Base-by-base conservation (phyloP, 495 filamentous ascomycete genomes). In the Extremus antarcticus region DNA sequence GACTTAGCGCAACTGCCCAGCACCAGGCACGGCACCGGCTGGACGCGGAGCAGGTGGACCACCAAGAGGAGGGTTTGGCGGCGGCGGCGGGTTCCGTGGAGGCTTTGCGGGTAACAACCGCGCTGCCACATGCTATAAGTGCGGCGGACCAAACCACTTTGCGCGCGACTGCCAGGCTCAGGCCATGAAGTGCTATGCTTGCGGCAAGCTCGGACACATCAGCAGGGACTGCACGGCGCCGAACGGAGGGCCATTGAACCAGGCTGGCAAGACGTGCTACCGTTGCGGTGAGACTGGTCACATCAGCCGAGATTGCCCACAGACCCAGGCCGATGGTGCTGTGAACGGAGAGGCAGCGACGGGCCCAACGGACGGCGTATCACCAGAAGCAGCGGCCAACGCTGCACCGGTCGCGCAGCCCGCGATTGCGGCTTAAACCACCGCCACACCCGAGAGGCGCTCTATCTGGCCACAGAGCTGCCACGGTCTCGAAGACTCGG, bases 141-240 rank as follows among this genome's bases (percentile, higher is more conserved):
- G 94, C 70, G 94, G 94, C 64, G 92, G 92, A 13, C 94, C 92
- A 47, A 99, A 99, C 76, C 94, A 99, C 72, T 99, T 88, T 65
- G 92, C 94, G 49, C 86, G 94, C 57, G 94, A 99, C 70, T 99
- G 94, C 77, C 94, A 99, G 75, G 92, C 92, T 58, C 94, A 97
- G 74, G 90, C 91, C 52, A 95, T 95, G 90, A 99, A 99, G 73
- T 99, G 94, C 80, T 99, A 97, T 70, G 91, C 94, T 59, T 99
- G 94, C 70, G 94, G 94, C 68, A 98, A 98, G 74, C 81, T 95
- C 49, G 92, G 92, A 43, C 92, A 98, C 75, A 97, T 97, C 71
- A 95, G 88, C 21, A 84, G 91, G 60, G 92, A 99, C 73, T 99
- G 92, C 76, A 95, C 90, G 21, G 87, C 94, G 50, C 94, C 94